Base-by-base conservation (phyloP, 1,139 yeast genomes). In the Magnusiomyces ingens region DNA sequence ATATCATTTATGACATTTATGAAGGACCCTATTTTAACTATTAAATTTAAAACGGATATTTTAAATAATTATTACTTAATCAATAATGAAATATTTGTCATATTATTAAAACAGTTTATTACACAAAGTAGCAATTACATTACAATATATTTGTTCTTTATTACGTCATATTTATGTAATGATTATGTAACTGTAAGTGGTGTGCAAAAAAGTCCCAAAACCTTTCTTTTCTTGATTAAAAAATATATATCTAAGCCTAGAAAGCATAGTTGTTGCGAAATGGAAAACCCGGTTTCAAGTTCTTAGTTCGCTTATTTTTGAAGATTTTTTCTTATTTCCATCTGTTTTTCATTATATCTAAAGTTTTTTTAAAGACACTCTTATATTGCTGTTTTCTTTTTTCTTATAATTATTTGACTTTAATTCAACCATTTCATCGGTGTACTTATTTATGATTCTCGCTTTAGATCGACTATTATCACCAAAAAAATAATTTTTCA, bases 301-400 rank as follows among this genome's bases (percentile, higher is more conserved):
- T 12, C n/a, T 36, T 12, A n/a, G n/a, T 12, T 36, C 17, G 8
- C 40, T 36, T 36, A 12, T n/a, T 36, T 36, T 36, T 26, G 8
- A 26, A 26, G 4, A 26, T 13, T 44, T 44, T 21, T 22, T 44
- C 13, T 21, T 15, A 5, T 44, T 44, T 15, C 26, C 29, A 21
- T 19, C 11, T 44, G 5, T 18, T 29, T 45, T 29, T 12, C 12
- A 45, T 45, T n/a, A 21, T 15, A 3, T 4, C 8, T 29, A 13
- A 2, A 38, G 18, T 35, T 18, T 12, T 18, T 35, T 45, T 32
- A 12, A 11, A 2, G 22, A 6, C 11, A 21, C 12, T 11, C 13
- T 17, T 11, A 45, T 45, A 45, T 45, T 36, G n/a, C 11, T 36
- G n/a, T 36, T 36, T 36, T 46, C 35, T 46, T 46, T 46, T 46